Conservation (phyloP, 495 filamentous ascomycete genomes). For the Aspergillus panamensis region DNA sequence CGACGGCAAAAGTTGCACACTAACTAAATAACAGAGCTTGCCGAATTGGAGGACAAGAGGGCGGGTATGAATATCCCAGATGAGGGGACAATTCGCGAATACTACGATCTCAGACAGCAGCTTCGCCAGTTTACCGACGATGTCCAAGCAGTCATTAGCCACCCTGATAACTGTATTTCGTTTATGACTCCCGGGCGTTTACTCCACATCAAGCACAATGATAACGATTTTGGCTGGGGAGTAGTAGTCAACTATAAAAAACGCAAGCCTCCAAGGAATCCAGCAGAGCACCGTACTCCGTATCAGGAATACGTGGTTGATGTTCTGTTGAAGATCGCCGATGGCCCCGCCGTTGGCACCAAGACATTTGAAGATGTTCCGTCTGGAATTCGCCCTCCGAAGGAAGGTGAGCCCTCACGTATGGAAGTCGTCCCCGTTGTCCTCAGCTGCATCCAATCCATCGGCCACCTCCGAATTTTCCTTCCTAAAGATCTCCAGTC, state of each 20-base stretch:
- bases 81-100: constrained; percentile 84
- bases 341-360: constrained; percentile 54
- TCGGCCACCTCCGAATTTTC: constrained; percentile 75
- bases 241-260: constrained; percentile 67
- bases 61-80: constrained; percentile 73
- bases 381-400: constrained; percentile 57
- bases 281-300: constrained; percentile 60
- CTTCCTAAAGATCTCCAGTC: constrained; percentile 69
- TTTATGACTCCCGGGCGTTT: constrained; percentile 80
- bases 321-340: constrained; percentile 70
- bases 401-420: constrained; percentile 61
- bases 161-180: constrained; percentile 76
- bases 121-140: constrained; percentile 78
- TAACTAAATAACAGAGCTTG: constrained; percentile 55
- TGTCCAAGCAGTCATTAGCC: constrained; percentile 81
- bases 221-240: constrained; percentile 90
- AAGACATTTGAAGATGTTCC: constrained; percentile 60
- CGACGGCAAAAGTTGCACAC: neutral
- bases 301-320: constrained; percentile 79
- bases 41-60: constrained; percentile 66
- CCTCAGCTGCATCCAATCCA: constrained; percentile 73
- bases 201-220: constrained; percentile 74
- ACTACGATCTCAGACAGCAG: constrained; percentile 81
- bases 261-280: constrained; percentile 56
- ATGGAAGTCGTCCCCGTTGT: constrained; percentile 85